These are phyloP conservation scores for Clitopilus passeckerianus DNA, from an alignment of 768 basidiomycete genomes.

Conservation along the genomic window DNA sequence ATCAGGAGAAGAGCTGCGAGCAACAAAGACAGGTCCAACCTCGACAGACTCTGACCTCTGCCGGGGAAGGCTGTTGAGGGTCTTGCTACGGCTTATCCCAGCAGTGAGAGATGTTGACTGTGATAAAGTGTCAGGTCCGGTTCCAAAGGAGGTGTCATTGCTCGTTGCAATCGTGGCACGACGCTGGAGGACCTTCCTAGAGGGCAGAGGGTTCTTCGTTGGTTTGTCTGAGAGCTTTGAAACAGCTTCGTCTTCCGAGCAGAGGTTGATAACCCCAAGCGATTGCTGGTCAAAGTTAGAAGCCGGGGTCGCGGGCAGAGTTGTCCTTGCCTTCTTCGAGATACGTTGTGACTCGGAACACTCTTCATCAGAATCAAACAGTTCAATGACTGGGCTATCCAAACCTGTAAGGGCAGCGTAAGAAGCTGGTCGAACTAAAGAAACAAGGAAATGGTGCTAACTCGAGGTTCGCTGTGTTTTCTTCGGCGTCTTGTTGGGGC, in stretches of 20 bases:
- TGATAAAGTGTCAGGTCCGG: no score
- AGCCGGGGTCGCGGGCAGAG: neutral
- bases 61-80: neutral
- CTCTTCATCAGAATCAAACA: neutral
- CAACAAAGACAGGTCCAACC: no score
- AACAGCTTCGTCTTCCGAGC: neutral
- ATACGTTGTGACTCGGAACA: no score
- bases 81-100: neutral
- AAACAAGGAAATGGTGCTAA: neutral
- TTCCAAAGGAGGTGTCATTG: neutral
- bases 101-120: no score
- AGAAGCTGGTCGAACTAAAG: neutral
- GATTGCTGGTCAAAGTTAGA: neutral
- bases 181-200: neutral
- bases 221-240: neutral
- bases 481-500: neutral
- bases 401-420: neutral
- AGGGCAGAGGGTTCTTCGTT: neutral
- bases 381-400: neutral
- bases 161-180: neutral
- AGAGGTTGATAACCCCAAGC: neutral
- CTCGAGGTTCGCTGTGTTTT: neutral
- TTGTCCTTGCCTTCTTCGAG: no score
- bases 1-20: neutral
- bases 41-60: neutral